These are phyloP conservation scores for Lodderomyces elongisporus DNA, from an alignment of 1,139 yeast species.

Conservation along the genomic window DNA sequence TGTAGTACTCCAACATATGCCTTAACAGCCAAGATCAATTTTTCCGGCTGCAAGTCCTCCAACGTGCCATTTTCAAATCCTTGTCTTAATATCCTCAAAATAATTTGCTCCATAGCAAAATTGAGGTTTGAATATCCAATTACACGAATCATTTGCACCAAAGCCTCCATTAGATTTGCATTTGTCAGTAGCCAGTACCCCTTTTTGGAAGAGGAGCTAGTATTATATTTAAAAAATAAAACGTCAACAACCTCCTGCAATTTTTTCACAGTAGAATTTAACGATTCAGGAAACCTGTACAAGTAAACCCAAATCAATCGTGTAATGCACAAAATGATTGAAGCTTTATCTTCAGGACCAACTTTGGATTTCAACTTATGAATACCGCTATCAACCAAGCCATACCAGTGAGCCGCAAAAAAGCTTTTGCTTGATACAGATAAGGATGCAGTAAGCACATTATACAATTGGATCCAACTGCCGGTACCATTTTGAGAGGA, in stretches of 20 bases:
- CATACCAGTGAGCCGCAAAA: conserved; percentile 73
- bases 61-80: conserved; percentile 52
- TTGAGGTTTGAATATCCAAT: conserved; percentile 78
- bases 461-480: conserved; percentile 71
- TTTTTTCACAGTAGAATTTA: conserved; percentile 73
- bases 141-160: conserved; percentile 67
- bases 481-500: conserved; percentile 19
- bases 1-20: conserved; percentile 66
- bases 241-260: conserved; percentile 48
- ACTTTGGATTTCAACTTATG: conserved; percentile 35
- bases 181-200: conserved; percentile 71
- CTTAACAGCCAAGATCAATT: conserved; percentile 61
- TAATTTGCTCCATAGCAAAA: conserved; percentile 70
- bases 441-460: conserved; percentile 66
- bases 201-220: conserved; percentile 41
- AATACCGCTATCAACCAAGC: conserved; percentile 51
- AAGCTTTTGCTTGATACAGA: conserved; percentile 79
- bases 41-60: conserved; percentile 67
- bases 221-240: conserved; percentile 41
- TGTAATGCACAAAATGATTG: conserved; percentile 61
- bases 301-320: conserved; percentile 86
- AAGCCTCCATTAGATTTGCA: conserved; percentile 53
- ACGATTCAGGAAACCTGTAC: conserved; percentile 80
- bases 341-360: conserved; percentile 54
- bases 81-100: conserved; percentile 55